phyloP scores from a whole-genome alignment of 116 monocot genomes.

The Thalassia testudinum region DNA sequence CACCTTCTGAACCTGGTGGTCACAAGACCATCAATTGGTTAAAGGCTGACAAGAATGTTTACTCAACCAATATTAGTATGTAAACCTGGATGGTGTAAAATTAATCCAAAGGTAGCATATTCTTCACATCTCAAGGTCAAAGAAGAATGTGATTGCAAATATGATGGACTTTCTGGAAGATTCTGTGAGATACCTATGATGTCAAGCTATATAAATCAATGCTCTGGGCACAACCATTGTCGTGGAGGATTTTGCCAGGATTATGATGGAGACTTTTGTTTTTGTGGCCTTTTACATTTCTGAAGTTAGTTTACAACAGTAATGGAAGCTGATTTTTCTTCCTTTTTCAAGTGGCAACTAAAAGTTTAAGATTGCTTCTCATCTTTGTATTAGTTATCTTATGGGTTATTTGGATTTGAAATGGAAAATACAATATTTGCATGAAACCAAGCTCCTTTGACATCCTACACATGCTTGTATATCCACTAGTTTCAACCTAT shows the following conservation, averaged over 20 bases:
- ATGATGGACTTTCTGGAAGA: conserved; percentile 57
- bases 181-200: conserved; percentile 63
- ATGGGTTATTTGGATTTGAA: too few relatives aligned
- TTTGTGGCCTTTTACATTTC: too few relatives aligned
- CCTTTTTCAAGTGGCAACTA: too few relatives aligned
- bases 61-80: conserved; percentile 53
- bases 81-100: conserved; percentile 83
- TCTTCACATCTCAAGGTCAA: conserved; percentile 53
- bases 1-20: conserved; percentile 25
- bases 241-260: conserved; percentile 92
- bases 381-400: too few relatives aligned
- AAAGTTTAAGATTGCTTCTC: too few relatives aligned
- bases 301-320: too few relatives aligned
- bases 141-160: conserved; percentile 79
- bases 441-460: too few relatives aligned
- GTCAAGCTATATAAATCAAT: conserved; percentile 79
- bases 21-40: conserved; percentile 37
- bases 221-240: conserved; percentile 68
- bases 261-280: too few relatives aligned
- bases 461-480: too few relatives aligned
- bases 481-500: too few relatives aligned
- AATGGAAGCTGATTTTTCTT: too few relatives aligned
- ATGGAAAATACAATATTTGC: too few relatives aligned
- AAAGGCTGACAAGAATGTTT: conserved; percentile 54
- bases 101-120: conserved; percentile 60